Evolutionary conservation across 176 grass and related monocot genomes (phyloP).

Genomic region (Bothriochloa decipiens): DNA sequence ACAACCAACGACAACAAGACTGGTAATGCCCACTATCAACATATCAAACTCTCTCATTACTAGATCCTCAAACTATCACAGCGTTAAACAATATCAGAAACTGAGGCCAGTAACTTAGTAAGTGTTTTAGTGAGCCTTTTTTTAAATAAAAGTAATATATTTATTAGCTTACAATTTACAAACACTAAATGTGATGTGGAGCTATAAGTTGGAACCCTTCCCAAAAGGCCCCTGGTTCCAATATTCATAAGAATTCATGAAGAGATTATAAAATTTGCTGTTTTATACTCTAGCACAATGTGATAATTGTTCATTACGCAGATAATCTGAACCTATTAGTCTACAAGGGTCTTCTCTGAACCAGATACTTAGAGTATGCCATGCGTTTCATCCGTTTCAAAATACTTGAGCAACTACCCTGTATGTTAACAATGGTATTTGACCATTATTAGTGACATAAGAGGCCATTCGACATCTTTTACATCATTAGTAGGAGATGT

Average conservation of each 20-base stretch:
- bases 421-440: not conserved
- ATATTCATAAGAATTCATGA: not conserved
- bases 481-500: not conserved
- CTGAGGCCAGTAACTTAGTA: conserved; percentile 7
- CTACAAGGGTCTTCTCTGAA: conserved; percentile 5
- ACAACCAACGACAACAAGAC: conserved; percentile 47
- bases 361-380: conserved; percentile 24
- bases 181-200: not conserved
- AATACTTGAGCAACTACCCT: not conserved
- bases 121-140: not conserved
- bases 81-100: conserved; percentile 2
- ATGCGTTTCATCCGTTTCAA: not conserved
- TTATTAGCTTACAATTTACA: conserved; percentile 11
- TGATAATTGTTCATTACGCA: not conserved
- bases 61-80: conserved; percentile 16
- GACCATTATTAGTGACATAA: not conserved
- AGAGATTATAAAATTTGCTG: not conserved
- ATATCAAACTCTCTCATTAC: conserved; percentile 21
- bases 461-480: not conserved
- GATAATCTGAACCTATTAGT: not conserved
- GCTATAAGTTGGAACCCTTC: not conserved
- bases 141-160: not conserved
- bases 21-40: conserved; percentile 53
- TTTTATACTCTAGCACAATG: conserved; percentile 10
- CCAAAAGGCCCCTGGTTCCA: not conserved